phyloP scores from a whole-genome alignment of 1,284 basidiomycete species.

The Trichosporon inkin region DNA sequence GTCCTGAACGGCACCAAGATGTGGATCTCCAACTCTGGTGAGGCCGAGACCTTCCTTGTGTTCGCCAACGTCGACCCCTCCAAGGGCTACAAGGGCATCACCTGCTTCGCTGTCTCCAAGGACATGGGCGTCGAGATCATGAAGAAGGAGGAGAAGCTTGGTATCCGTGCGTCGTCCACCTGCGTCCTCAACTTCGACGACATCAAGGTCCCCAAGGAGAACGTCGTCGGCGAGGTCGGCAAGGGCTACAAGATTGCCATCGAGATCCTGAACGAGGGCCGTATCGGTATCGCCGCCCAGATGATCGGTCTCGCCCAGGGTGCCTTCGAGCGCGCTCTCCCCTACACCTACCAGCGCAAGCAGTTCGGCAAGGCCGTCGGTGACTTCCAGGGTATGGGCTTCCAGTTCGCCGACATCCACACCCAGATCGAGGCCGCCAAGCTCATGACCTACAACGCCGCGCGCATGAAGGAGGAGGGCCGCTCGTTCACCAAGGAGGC shows the following conservation, averaged over 20 bases:
- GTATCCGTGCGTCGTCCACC: slow-evolving; percentile 94
- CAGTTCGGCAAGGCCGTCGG: slow-evolving; percentile 94
- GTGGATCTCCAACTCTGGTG: slow-evolving; percentile 99
- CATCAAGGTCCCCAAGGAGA: slow-evolving; percentile 83
- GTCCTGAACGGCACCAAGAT: slow-evolving; percentile 67
- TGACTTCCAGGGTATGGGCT: slow-evolving; percentile 78
- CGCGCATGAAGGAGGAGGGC: slow-evolving; percentile 81
- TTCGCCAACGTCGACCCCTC: slow-evolving; percentile 94
- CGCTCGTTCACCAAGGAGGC: slow-evolving; percentile 84
- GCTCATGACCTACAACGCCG: slow-evolving; percentile 93
- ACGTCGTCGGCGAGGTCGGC: slow-evolving; percentile 78
- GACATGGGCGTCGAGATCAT: slow-evolving; percentile 96
- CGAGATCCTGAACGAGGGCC: slow-evolving; percentile 94
- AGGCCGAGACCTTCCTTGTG: slow-evolving; percentile 81
- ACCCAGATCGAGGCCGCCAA: slow-evolving; percentile 89
- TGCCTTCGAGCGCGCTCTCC: slow-evolving; percentile 87
- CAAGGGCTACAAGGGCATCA: slow-evolving; percentile 98
- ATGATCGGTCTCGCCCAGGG: slow-evolving; percentile 97
- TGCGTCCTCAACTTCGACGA: slow-evolving; percentile 97
- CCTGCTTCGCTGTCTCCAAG: slow-evolving; percentile 92
- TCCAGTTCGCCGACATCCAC: slow-evolving; percentile 87
- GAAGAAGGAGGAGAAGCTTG: slow-evolving; percentile 98
- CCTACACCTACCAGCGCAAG: slow-evolving; percentile 82
- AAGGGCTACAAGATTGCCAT: slow-evolving; percentile 98
- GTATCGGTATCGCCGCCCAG: slow-evolving; percentile 95